Percentiles rank a stretch among this genome's conserved stretches.
Evolutionary conservation across 768 basidiomycete species (phyloP).

Genomic region (Mycena galopus): DNA sequence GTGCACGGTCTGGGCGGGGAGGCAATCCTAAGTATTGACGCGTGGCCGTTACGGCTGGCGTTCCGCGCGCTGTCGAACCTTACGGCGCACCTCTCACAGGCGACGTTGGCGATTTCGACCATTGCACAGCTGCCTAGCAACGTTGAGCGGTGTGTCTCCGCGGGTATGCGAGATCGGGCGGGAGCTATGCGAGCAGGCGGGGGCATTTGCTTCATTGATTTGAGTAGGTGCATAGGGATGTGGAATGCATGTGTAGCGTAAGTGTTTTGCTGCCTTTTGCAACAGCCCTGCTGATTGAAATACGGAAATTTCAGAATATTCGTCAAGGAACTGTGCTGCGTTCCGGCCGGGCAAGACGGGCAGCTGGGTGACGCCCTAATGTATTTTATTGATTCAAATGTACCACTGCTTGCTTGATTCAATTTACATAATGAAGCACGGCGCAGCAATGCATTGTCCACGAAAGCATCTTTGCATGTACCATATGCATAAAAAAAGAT

Average conservation of each 20-base stretch:
- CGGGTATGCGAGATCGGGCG: conserved; percentile 78
- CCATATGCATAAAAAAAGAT: conserved; percentile 27
- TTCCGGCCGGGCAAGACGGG: conserved; percentile 62
- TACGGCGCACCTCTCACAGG: conserved; percentile 84
- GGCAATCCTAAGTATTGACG: conserved; percentile 76
- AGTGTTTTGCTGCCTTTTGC: conserved; percentile 45
- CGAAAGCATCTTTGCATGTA: conserved; percentile 22
- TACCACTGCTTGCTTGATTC: conserved; percentile 62
- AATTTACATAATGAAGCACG: too few relatives aligned
- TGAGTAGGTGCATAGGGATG: conserved; percentile 77
- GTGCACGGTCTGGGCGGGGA: conserved; percentile 69
- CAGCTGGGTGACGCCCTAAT: conserved; percentile 57
- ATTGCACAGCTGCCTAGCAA: conserved; percentile 83
- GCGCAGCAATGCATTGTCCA: too few relatives aligned
- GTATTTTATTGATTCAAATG: conserved; percentile 51
- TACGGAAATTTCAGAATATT: conserved; percentile 76
- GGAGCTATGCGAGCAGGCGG: conserved; percentile 62
- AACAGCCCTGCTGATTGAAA: background rate
- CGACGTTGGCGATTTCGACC: conserved; percentile 79
- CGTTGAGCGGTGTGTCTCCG: conserved; percentile 77
- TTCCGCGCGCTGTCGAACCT: conserved; percentile 82
- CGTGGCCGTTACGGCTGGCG: conserved; percentile 79
- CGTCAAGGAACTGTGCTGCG: conserved; percentile 69
- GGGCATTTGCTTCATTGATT: conserved; percentile 87
- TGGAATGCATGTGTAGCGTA: conserved; percentile 87